Conservation (phyloP, 805 yeast species). For the Cephaloascus fragrans region DNA sequence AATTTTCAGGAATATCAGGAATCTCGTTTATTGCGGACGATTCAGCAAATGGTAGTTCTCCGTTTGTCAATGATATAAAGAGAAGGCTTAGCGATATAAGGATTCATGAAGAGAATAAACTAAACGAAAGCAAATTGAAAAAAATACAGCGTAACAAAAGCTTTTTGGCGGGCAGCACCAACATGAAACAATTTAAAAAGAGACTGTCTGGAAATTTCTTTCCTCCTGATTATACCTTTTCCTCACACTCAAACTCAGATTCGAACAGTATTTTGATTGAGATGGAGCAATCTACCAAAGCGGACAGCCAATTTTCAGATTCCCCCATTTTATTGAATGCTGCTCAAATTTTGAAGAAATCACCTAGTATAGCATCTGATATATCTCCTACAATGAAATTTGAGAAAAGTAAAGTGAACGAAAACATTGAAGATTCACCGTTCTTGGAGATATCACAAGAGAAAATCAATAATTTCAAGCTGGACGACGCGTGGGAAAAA, state of each 20-base stretch:
- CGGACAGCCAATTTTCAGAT: slow-evolving; percentile 1
- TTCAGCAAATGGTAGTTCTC: slow-evolving; percentile 1
- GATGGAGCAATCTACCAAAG: slow-evolving; percentile 3
- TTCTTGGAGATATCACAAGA: slow-evolving; percentile 8
- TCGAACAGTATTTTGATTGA: slow-evolving; percentile 4
- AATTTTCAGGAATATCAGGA: slow-evolving; percentile 21
- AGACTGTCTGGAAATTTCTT: slow-evolving; percentile 1
- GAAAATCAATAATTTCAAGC: not conserved
- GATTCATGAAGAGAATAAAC: not conserved
- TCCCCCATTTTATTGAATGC: not conserved
- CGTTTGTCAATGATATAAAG: not conserved
- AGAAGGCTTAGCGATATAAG: not conserved
- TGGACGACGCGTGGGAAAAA: not conserved
- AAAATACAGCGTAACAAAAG: not conserved
- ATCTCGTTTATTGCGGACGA: slow-evolving; percentile 9
- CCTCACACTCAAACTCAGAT: slow-evolving; percentile 13
- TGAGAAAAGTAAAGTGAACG: slow-evolving; percentile 1
- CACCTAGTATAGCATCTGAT: not conserved
- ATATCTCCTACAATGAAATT: not conserved
- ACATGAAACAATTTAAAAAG: slow-evolving; percentile 1
- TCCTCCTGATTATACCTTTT: slow-evolving; percentile 16
- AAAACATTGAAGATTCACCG: slow-evolving; percentile 3
- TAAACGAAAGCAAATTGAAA: not conserved
- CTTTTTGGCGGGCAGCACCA: slow-evolving; percentile 1
- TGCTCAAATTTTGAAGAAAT: not conserved